Evolutionary conservation across 805 yeast species (phyloP), one percentile per base, ranked within the genome.

Genomic region (Candida taoyuanica): DNA sequence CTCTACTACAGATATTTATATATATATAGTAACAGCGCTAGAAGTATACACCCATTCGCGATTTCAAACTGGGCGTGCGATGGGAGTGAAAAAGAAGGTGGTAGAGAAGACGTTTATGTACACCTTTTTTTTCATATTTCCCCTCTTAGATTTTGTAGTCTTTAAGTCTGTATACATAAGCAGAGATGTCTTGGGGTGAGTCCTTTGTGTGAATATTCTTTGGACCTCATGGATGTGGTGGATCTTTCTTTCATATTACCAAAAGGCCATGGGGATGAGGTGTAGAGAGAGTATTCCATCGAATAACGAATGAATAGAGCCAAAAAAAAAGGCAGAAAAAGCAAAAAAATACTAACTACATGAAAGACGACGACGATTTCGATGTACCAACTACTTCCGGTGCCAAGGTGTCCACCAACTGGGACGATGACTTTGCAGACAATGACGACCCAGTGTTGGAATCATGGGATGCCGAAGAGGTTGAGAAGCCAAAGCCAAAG

Each of bases 401-500:
- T 35, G 69, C 72, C 34, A 74, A 73, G 15, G 74, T 74, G 24
- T 73, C 78, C 41, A 81, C 76, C 34, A 76, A 85, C 27, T 85
- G 95, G 86, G 95, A 87, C 60, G 93, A 82, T 46, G 89, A 79
- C 46, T 63, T 65, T 41, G 83, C 59, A 36, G 73, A 74, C 34
- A 82, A 78, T 34, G 94, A 84, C 44, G 93, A 84, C 34, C 81
- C 85, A n/a, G 71, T 81, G 18, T 62, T 83, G 35, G 97, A 75
- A 35, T 84, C 95, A 11, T 91, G 97, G 97, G 98, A 91, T 52
- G 80, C 81, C 37, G 94, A 82, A 48, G 93, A 81, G 53, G 80
- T 72, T 36, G 75, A 71, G 39, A 68, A 64, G 43, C 57, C 56
- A 52, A 56, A 48, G 43, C 55, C 62, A 43, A 49, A 53, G 41